Evolutionary conservation across 345 rosid genomes (phyloP).

Genomic region (Viola odorata): DNA sequence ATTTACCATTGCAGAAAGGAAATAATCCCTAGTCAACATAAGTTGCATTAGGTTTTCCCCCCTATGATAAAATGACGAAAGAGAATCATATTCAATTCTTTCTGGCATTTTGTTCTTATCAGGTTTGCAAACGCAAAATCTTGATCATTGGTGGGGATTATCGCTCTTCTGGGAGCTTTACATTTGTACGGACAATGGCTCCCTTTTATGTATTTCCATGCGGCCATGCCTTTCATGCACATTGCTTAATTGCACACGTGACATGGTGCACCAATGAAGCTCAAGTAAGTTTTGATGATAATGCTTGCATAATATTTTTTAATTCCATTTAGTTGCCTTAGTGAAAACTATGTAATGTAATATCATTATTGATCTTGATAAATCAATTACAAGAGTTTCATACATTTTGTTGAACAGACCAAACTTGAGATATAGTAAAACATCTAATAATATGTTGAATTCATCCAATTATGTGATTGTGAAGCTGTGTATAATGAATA

Average conservation of each 20-base stretch:
- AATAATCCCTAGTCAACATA: neutral
- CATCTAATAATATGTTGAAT: too few species aligned
- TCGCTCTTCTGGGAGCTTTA: constrained; percentile 62
- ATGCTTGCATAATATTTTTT: too few species aligned
- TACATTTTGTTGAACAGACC: too few species aligned
- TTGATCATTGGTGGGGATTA: constrained; percentile 57
- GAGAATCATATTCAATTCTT: constrained; percentile 1
- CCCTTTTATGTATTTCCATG: constrained; percentile 96
- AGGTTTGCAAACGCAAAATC: constrained; percentile 83
- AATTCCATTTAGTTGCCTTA: too few species aligned
- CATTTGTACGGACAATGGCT: constrained; percentile 83
- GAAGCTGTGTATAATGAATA: too few species aligned
- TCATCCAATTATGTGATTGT: too few species aligned
- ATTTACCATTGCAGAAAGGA: neutral
- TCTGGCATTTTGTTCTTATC: constrained; percentile 16
- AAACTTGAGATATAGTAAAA: too few species aligned
- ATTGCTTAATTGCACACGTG: constrained; percentile 80
- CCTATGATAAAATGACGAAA: neutral
- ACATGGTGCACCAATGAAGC: constrained; percentile 50
- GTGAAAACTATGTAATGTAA: too few species aligned
- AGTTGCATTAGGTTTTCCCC: neutral
- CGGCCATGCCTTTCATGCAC: constrained; percentile 87
- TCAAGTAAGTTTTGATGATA: constrained; percentile 34
- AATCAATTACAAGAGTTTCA: too few species aligned
- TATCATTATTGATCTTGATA: too few species aligned